Base-by-base conservation (phyloP, 306 rosid genomes). In the Vigna radiata region DNA sequence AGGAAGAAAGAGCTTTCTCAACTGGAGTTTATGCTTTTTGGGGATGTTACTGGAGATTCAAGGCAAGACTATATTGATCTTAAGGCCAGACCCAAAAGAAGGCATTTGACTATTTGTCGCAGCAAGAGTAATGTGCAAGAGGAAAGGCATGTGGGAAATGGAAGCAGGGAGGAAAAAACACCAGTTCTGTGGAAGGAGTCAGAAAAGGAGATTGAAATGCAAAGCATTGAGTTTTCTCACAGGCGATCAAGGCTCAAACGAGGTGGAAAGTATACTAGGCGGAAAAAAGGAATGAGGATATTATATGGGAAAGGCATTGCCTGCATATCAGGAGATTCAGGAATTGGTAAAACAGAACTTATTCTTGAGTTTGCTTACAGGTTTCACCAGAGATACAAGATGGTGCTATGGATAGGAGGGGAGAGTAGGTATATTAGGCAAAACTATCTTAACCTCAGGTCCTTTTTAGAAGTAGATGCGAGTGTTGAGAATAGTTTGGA, bases 331-430 rank as follows among this genome's bases (percentile, higher is more conserved):
- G 98, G 98, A 2, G 93, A 89, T 59, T 77, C 89, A 0, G 98
- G 98, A 81, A 93, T 93, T 62, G 98, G 98, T 49, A 93, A 93
- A 84, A 91, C 98, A 8, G 98, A 93, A 81, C 98, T 93, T 33
- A 89, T 91, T 65, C 86, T 93, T 70, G 98, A 93, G 83, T 93
- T 89, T 79, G 98, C 98, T 7, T 93, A 93, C 82, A 87, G 96
- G 86, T 82, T 86, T 84, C 95, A 89, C 82, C 98, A 93, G 79
- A 90, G 87, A 78, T 93, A 93, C 90, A 93, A 87, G 85, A 91
- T 89, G 95, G 84, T 93, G 36, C 78, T 93, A 62, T 93, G 98
- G 98, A 71, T 93, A 33, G 95, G 96, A 81, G 98, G 98, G 44
- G 95, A 89, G 72, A 88, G 91, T 79, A 82, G 96, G 79, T 89